A percentile compares a stretch with the other conserved stretches of the same genome.
Evolutionary conservation across 2,329 filamentous ascomycete genomes (phyloP).

Genomic region (Fusarium pilosicola): DNA sequence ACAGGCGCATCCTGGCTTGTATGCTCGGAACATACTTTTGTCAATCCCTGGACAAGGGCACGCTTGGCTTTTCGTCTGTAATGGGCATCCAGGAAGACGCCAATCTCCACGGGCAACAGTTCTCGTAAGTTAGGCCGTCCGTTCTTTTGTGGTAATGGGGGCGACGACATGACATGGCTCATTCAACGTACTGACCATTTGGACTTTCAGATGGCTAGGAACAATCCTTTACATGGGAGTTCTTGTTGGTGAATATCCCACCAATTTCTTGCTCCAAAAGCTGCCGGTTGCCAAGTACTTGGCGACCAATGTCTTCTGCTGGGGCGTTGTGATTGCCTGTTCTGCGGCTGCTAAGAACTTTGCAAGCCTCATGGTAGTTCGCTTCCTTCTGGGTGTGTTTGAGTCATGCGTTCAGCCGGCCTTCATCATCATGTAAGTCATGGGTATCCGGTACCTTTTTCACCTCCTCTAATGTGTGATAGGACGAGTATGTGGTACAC

Average conservation of each 20-base stretch:
- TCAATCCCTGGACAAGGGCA: background rate
- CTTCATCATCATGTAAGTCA: slow-evolving; percentile 53
- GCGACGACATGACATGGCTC: too few relatives aligned
- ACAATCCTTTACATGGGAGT: slow-evolving; percentile 52
- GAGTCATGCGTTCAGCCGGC: slow-evolving; percentile 58
- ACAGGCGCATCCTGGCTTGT: background rate
- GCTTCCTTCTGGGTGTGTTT: slow-evolving; percentile 57
- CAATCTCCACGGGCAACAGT: background rate
- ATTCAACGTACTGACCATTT: background rate
- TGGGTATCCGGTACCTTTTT: too few relatives aligned
- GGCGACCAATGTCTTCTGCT: slow-evolving; percentile 54
- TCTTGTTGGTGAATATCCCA: slow-evolving; percentile 58
- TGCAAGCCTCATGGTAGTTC: slow-evolving; percentile 51
- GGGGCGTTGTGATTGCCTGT: slow-evolving; percentile 53
- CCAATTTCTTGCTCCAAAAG: slow-evolving; percentile 57
- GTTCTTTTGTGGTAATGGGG: too few relatives aligned
- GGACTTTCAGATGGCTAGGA: slow-evolving; percentile 60
- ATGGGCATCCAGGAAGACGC: background rate
- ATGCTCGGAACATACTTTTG: background rate
- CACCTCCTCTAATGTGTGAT: background rate
- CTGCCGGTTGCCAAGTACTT: slow-evolving; percentile 58
- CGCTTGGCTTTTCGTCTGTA: background rate
- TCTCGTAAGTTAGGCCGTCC: background rate
- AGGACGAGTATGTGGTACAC: slow-evolving; percentile 23
- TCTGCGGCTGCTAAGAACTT: slow-evolving; percentile 52